Percentiles rank a stretch among this genome's conserved stretches.
These are phyloP conservation scores for Tolypocladium endophyticum DNA, from an alignment of 2,329 filamentous ascomycete genomes.

Conservation along the genomic window DNA sequence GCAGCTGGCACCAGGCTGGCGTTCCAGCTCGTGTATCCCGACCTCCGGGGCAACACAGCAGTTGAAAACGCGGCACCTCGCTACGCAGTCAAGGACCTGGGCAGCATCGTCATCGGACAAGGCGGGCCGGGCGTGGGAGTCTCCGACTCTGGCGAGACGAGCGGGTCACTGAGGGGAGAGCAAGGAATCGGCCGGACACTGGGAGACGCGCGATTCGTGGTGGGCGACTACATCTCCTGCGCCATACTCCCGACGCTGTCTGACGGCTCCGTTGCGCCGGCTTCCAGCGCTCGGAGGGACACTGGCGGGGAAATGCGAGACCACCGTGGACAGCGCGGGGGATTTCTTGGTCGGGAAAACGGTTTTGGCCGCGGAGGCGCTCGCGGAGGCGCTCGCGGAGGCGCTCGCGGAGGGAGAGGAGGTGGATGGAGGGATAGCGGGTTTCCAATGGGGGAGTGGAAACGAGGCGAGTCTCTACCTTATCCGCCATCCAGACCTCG, in stretches of 20 bases:
- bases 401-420: constrained; percentile 23
- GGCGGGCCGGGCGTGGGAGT: constrained; percentile 35
- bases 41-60: constrained; percentile 37
- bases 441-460: constrained; percentile 51
- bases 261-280: constrained; percentile 63
- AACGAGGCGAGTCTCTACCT: constrained; percentile 52
- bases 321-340: constrained; percentile 13
- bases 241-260: constrained; percentile 66
- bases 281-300: constrained; percentile 26
- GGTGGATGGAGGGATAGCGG: constrained; percentile 27
- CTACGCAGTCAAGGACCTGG: constrained; percentile 72
- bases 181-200: constrained; percentile 64
- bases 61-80: constrained; percentile 28
- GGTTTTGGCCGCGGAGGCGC: constrained; percentile 21
- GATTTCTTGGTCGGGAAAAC: constrained; percentile 14
- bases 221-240: constrained; percentile 81
- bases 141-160: constrained; percentile 25
- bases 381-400: constrained; percentile 25
- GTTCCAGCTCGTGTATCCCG: constrained; percentile 79
- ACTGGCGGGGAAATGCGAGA: constrained; percentile 9
- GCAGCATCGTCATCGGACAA: constrained; percentile 67
- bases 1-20: constrained; percentile 74
- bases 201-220: constrained; percentile 67
- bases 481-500: constrained; percentile 30
- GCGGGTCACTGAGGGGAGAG: constrained; percentile 23